Evolutionary conservation across 2,329 filamentous ascomycete genomes (phyloP), one percentile per base, ranked within the genome.

Genomic region (Aspergillus sp.): DNA sequence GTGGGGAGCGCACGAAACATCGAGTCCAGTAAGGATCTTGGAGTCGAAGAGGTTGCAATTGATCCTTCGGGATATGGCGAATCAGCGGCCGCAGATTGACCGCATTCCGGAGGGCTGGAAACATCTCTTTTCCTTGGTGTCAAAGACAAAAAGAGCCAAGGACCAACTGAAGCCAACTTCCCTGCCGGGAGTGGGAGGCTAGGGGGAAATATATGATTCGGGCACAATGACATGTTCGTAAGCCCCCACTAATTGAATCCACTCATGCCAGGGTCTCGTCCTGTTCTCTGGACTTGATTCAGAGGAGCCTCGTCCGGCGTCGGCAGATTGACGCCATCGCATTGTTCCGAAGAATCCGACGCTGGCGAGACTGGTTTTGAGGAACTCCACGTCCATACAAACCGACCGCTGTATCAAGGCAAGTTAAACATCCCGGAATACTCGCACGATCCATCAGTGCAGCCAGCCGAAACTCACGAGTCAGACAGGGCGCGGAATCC

Each of bases 351-450:
- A 31, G 27, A 31, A 3, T 31, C 27, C 27, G 27, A 4, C 27
- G 8, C 27, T 31, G 23, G 6, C 23, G 6, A 25, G 2, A 11
- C 0, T 31, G 9, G 27, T 25, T 25, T 31, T 11, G 27, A 31
- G 27, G 9, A 31, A 31, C 4, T 31, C 9, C 27, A 3, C 2
- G 9, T 31, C 9, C 27, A 11, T 11, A 31, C 23, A 0, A 0
- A 25, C 23, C 7, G 0, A 25, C 23, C 23, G 23, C 23, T 25
- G 23, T 25, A 25, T 25, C 6, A 7, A 25, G 6, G 0, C 23
- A 7, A 25, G 2, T 25, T 25, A 6, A 7, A 6, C 23, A 25
- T 0, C 7, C 0, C 7, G 0, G 6, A 1, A 25, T 7, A 25
- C 23, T 7, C 23, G 23, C 23, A 25, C 7, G 6, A 25, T 25